A percentile compares a stretch with the other conserved stretches of the same genome.
These are phyloP conservation scores for Trypethelium eluteriae DNA, from an alignment of 495 filamentous ascomycete species.

Conservation along the genomic window DNA sequence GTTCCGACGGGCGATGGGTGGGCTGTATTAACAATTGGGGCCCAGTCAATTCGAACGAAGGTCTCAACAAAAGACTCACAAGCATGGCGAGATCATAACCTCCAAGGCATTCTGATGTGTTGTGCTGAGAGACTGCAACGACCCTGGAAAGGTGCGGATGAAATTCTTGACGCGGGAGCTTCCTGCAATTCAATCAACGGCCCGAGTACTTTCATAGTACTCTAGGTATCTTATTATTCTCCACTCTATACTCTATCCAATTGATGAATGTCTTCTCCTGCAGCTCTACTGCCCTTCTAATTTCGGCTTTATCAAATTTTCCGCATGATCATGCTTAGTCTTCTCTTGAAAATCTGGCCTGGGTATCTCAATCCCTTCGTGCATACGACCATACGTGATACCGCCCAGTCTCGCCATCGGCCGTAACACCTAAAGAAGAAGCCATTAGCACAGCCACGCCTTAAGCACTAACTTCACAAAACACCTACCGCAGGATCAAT, in stretches of 20 bases:
- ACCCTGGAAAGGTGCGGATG: no score
- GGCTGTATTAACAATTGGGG: neutral
- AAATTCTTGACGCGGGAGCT: no score
- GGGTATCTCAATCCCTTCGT: constrained; percentile 67
- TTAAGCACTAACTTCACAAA: neutral
- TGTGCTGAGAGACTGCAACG: no score
- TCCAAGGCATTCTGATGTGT: no score
- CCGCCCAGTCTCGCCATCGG: constrained; percentile 78
- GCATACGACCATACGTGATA: constrained; percentile 67
- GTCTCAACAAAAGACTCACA: no score
- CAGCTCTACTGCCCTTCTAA: constrained; percentile 22
- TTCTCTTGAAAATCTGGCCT: constrained; percentile 58
- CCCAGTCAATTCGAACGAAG: neutral
- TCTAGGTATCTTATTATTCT: neutral
- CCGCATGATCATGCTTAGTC: constrained; percentile 38
- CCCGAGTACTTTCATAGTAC: no score
- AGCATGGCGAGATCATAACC: no score
- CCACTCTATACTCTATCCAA: constrained; percentile 4
- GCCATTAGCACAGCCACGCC: constrained; percentile 11
- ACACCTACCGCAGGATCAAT: constrained; percentile 54
- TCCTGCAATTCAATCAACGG: no score
- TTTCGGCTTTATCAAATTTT: constrained; percentile 37
- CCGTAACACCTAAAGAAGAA: constrained; percentile 40
- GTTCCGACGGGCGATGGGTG: constrained; percentile 19
- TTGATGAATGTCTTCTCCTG: neutral